Evolutionary conservation across 768 basidiomycete species (phyloP), one percentile per base, ranked within the genome.

Genomic region (Candolleomyces eurysporus): DNA sequence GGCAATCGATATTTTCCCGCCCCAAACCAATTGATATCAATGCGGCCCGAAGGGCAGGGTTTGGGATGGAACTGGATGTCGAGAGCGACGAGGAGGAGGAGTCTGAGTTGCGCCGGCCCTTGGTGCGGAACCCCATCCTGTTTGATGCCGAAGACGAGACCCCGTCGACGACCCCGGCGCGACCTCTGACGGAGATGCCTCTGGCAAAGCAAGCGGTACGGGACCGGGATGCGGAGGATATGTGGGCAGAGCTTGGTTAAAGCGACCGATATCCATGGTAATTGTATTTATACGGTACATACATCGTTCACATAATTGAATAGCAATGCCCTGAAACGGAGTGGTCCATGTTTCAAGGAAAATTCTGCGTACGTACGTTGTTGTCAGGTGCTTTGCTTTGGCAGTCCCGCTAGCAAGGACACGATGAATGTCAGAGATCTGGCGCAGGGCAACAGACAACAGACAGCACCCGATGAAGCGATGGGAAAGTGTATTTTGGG

Each of bases 21-120:
- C 92, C 92, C 17, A 94, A 88, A 66, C 91, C 91, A 2, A 94
- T 94, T 65, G 92, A 94, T 69, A 87, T 94, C 65, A 86, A 85
- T 57, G 79, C 84, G 19, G 83, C 88, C 10, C 84, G 89, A 51
- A 76, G 88, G 50, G 84, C 87, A 13, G 86, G 89, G 10, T 84
- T 83, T 67, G 77, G 76, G 55, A 81, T 91, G 58, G 91, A 94
- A 71, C 79, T 91, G 59, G 92, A 91, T 64, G 76, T 89, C 54
- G 86, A 88, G 56, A 84, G 84, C 64, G 83, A 83, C 42, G 82
- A 88, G 31, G 86, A 86, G 6, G 84, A 84, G 32, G 85, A 89
- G 26, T 80, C 78, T 36, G 87, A 90, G 65, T 76, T 87, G 55
- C 79, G 75, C 49, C 78, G 79, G 48, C 87, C 89, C 17, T 78